Percentiles rank a stretch among this genome's conserved stretches.
Conservation (phyloP, 805 yeast species). For the Yamadazyma kitorensis region DNA sequence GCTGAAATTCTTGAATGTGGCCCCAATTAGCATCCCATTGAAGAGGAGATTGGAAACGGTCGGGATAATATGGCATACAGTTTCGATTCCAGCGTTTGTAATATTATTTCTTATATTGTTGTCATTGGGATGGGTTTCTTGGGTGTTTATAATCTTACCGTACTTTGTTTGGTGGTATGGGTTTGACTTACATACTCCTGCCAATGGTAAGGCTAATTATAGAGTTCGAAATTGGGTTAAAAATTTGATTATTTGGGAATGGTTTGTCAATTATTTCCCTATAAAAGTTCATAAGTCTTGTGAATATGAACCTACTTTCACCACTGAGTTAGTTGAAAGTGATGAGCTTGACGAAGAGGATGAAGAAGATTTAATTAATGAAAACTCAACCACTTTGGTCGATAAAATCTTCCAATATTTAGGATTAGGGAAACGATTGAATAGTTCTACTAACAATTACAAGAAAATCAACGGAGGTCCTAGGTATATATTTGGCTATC, state of each 20-base stretch:
- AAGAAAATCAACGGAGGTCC: slow-evolving; percentile 54
- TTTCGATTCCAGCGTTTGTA: slow-evolving; percentile 60
- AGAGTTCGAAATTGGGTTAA: slow-evolving; percentile 59
- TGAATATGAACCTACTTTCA: slow-evolving; percentile 72
- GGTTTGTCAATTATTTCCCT: slow-evolving; percentile 80
- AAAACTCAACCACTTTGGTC: slow-evolving; percentile 31
- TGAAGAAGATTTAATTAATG: slow-evolving; percentile 43
- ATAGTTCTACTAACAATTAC: slow-evolving; percentile 17
- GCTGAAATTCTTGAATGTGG: slow-evolving; percentile 33
- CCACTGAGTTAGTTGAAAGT: slow-evolving; percentile 24
- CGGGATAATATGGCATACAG: slow-evolving; percentile 69
- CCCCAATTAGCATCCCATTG: slow-evolving; percentile 57
- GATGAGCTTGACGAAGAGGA: slow-evolving; percentile 28
- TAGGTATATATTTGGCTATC: slow-evolving; percentile 84
- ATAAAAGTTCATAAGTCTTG: slow-evolving; percentile 63
- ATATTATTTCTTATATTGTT: slow-evolving; percentile 51
- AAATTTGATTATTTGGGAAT: slow-evolving; percentile 58
- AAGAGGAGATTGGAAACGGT: slow-evolving; percentile 62
- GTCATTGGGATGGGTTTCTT: slow-evolving; percentile 52
- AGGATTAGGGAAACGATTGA: slow-evolving; percentile 37
- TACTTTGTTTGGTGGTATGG: slow-evolving; percentile 57
- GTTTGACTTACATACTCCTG: slow-evolving; percentile 64
- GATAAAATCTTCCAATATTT: slow-evolving; percentile 34
- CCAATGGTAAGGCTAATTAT: slow-evolving; percentile 65
- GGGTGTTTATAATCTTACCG: slow-evolving; percentile 63